phyloP scores from a whole-genome alignment of 2,329 filamentous ascomycete genomes.

The Fusarium sp. region DNA sequence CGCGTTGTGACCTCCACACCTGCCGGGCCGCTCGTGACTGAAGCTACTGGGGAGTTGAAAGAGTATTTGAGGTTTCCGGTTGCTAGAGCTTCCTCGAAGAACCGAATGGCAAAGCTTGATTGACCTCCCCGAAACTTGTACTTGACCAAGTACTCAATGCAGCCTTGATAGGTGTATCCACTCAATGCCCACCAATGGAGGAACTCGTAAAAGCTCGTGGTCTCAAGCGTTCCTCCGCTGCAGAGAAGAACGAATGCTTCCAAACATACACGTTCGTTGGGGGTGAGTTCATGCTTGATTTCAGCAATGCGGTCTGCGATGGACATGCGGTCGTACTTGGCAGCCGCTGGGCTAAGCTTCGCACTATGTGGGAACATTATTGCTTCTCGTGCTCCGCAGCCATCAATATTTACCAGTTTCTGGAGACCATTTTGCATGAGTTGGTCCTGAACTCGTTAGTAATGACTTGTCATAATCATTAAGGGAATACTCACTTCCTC shows the following conservation, averaged over 20 bases:
- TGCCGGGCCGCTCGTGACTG: constrained; percentile 49
- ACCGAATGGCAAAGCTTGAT: constrained; percentile 61
- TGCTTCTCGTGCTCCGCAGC: constrained; percentile 52
- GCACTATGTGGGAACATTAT: constrained; percentile 60
- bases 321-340: constrained; percentile 58
- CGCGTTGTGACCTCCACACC: constrained; percentile 55
- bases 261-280: constrained; percentile 58
- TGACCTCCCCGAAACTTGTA: constrained; percentile 63
- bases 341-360: constrained; percentile 52
- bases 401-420: constrained; percentile 65
- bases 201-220: constrained; percentile 63
- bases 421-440: constrained; percentile 54
- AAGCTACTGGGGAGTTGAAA: constrained; percentile 58
- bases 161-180: constrained; percentile 59
- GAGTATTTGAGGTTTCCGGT: constrained; percentile 59
- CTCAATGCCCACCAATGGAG: constrained; percentile 64
- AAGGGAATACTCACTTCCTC: constrained; percentile 53
- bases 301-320: constrained; percentile 60
- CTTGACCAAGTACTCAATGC: constrained; percentile 57
- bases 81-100: constrained; percentile 60
- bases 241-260: constrained; percentile 61
- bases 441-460: constrained; percentile 32
- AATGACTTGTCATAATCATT: accelerated
- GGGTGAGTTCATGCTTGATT: constrained; percentile 57
- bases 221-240: constrained; percentile 60